Evolutionary conservation across 208 protist genomes (phyloP).

Genomic region (Leishmania guyanensis): DNA sequence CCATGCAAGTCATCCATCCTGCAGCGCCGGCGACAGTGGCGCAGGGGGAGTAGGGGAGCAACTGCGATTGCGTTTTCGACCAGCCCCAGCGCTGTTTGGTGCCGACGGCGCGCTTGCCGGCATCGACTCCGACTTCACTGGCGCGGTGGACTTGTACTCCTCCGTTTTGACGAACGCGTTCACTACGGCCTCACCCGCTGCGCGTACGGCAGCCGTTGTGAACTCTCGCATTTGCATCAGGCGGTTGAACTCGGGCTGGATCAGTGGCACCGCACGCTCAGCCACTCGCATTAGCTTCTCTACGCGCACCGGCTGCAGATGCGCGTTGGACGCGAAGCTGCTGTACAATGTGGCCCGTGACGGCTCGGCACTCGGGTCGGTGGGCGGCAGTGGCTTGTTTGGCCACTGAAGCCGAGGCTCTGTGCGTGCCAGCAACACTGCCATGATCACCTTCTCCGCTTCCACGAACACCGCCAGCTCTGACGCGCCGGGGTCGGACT

Average conservation of each 20-base stretch:
- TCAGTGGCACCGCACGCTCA: constrained; percentile 23
- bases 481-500: constrained; percentile 2
- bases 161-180: not conserved
- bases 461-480: constrained; percentile 43
- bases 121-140: not conserved
- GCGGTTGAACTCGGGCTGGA: constrained; percentile 41
- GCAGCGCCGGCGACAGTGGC: not conserved
- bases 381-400: constrained; percentile 28
- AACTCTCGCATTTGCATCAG: constrained; percentile 19
- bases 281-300: constrained; percentile 60
- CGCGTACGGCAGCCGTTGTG: constrained; percentile 8
- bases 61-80: constrained; percentile 6
- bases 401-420: constrained; percentile 43
- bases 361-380: constrained; percentile 28
- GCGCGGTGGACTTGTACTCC: not conserved
- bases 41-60: not conserved
- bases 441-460: constrained; percentile 53
- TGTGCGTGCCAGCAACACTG: constrained; percentile 63
- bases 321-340: constrained; percentile 65
- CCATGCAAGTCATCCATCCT: not conserved
- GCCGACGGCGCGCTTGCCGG: not conserved
- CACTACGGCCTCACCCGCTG: constrained; percentile 13
- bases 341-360: constrained; percentile 44
- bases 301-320: constrained; percentile 57
- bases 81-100: not conserved